Base-by-base conservation (phyloP, 2,329 filamentous ascomycete species). In the Blastomyces emzantsi region DNA sequence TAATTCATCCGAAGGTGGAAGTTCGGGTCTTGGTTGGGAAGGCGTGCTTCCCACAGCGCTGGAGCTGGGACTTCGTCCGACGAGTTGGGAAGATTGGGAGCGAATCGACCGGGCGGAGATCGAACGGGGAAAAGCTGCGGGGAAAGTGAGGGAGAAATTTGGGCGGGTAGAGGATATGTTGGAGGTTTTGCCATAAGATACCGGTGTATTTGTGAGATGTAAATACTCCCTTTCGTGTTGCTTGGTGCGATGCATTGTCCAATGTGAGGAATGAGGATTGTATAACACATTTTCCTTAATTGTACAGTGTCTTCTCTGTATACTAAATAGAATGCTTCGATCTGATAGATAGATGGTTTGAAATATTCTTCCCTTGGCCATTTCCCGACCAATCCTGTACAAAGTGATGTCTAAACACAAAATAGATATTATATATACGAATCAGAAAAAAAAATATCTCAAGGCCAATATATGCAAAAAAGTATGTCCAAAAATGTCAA, bases 41-140 rank as follows among this genome's bases (percentile, higher is more conserved):
- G 90, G 83, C 0, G 81, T 97, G 15, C 85, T 82, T 68, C 72
- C 78, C 13, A 87, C 90, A 58, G 80, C 84, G 0, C 76, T 83
- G 61, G 75, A 75, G 39, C 79, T 79, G 64, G 83, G 83, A 1
- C 80, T 87, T 3, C 81, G 81, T 62, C 82, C 85, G 17, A 87
- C 97, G 22, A 85, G 81, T 58, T 99, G 94, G 94, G 76, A 84
- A 30, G 90, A 95, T 68, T 99, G 94, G 94, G 80, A 85, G 74
- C 86, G 79, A 67, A 97, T 99, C 66, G 92, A 99, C 75, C 76
- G 77, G n/a, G 87, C 82, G 3, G 94, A 99, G 76, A 85, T 80
- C 69, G 79, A 84, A 63, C 82, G 81, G 59, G 94, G 94, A 0
- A 75, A 80, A 65, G 73, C 73, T 57, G 81, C 78, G 61, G 92